These are phyloP conservation scores for Solanum chaucha DNA, from an alignment of 257 asterid species.

Conservation along the genomic window DNA sequence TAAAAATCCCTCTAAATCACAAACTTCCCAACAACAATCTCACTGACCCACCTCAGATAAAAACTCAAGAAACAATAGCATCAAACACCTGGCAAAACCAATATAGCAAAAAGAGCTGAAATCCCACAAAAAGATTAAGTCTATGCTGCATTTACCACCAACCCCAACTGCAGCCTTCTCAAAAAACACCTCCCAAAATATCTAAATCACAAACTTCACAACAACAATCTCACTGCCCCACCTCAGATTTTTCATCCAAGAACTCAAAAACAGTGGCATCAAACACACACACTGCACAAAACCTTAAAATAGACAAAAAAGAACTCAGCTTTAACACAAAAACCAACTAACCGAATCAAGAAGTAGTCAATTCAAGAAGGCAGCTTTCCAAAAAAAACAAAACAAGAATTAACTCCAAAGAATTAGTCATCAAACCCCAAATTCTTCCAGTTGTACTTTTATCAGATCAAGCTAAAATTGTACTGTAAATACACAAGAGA, in stretches of 20 bases:
- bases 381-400: not conserved
- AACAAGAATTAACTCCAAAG: not conserved
- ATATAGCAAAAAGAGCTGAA: not conserved
- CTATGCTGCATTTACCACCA: slow-evolving; percentile 21
- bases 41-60: slow-evolving; percentile 5
- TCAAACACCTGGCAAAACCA: not conserved
- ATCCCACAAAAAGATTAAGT: slow-evolving; percentile 1
- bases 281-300: not conserved
- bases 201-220: slow-evolving; percentile 5
- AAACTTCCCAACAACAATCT: slow-evolving; percentile 5
- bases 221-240: slow-evolving; percentile 13
- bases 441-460: slow-evolving; percentile 4
- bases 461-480: slow-evolving; percentile 1
- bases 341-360: slow-evolving; percentile 1
- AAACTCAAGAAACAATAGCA: not conserved
- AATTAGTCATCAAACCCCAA: not conserved
- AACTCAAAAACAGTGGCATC: not conserved
- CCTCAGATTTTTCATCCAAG: not conserved
- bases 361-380: not conserved
- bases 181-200: slow-evolving; percentile 1
- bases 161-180: slow-evolving; percentile 8
- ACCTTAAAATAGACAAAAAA: not conserved
- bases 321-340: not conserved
- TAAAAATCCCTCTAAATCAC: not conserved
- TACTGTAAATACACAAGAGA: not conserved